Evolutionary conservation across 139 green algal species (phyloP).

Genomic region (Haematococcus lacustris): DNA sequence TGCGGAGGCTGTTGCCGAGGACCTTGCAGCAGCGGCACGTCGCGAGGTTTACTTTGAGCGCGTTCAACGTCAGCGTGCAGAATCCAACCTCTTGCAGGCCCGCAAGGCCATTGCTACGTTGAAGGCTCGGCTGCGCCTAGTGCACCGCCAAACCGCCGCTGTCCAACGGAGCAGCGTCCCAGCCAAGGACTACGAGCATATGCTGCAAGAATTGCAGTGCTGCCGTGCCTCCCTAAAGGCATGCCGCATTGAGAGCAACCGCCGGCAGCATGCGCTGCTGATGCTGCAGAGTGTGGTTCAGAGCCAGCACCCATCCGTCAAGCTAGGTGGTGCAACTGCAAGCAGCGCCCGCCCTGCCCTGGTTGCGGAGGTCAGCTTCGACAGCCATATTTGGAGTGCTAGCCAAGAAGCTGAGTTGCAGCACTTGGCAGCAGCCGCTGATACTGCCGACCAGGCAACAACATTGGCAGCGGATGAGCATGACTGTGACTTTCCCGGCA

Average conservation of each 20-base stretch:
- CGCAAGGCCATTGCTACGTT: background rate
- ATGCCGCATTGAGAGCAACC: conserved; percentile 29
- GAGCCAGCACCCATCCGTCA: background rate
- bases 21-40: conserved; percentile 27
- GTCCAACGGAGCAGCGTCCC: conserved; percentile 1
- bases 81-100: conserved; percentile 7
- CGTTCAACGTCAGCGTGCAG: conserved; percentile 31
- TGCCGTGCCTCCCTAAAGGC: conserved; percentile 29
- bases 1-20: conserved; percentile 19
- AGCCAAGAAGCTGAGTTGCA: too few relatives aligned
- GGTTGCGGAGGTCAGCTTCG: background rate
- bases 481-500: too few relatives aligned
- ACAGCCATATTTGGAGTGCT: background rate
- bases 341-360: background rate
- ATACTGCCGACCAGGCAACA: too few relatives aligned
- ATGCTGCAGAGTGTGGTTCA: conserved; percentile 26
- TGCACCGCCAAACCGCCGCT: conserved; percentile 15
- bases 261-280: conserved; percentile 27
- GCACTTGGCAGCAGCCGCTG: too few relatives aligned
- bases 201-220: conserved; percentile 25
- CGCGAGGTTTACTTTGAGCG: conserved; percentile 44
- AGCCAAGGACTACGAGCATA: background rate
- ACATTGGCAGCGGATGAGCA: too few relatives aligned
- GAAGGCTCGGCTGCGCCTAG: conserved; percentile 13
- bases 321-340: background rate